Evolutionary conservation across 352 stramenopile genomes (phyloP).

Genomic region (Globisporangium iwayamae): DNA sequence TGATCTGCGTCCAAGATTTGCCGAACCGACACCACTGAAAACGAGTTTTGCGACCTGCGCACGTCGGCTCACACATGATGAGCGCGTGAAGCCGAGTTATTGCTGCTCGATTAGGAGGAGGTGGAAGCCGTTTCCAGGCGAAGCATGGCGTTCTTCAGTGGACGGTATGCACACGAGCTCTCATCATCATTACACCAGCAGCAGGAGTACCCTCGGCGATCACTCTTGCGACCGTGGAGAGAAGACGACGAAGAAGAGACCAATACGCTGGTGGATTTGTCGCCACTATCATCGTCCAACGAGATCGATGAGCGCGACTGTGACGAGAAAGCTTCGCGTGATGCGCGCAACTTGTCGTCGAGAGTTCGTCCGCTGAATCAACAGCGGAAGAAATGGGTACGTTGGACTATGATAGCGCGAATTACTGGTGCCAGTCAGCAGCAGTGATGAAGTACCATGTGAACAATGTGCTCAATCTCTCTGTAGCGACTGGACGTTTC

Average conservation of each 20-base stretch:
- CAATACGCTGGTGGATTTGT: background rate
- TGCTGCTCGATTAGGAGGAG: background rate
- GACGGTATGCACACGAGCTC: background rate
- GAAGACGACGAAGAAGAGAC: constrained; percentile 1
- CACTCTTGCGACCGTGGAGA: background rate
- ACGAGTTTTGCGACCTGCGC: background rate
- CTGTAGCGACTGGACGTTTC: constrained; percentile 10
- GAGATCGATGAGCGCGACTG: background rate
- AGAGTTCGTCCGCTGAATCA: background rate
- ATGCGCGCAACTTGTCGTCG: background rate
- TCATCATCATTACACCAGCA: background rate
- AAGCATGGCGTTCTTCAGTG: background rate
- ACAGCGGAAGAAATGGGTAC: background rate
- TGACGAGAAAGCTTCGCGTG: background rate
- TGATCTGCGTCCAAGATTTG: background rate
- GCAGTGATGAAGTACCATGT: background rate
- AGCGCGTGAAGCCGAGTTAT: background rate
- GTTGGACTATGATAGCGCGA: background rate
- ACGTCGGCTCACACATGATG: background rate
- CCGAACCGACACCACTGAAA: background rate
- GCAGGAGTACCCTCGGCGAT: background rate
- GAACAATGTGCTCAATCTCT: background rate
- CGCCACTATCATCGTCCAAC: background rate
- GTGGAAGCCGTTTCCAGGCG: background rate
- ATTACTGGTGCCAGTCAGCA: background rate